Base-by-base conservation (phyloP, 208 protist genomes). In the Leishmania lainsoni region DNA sequence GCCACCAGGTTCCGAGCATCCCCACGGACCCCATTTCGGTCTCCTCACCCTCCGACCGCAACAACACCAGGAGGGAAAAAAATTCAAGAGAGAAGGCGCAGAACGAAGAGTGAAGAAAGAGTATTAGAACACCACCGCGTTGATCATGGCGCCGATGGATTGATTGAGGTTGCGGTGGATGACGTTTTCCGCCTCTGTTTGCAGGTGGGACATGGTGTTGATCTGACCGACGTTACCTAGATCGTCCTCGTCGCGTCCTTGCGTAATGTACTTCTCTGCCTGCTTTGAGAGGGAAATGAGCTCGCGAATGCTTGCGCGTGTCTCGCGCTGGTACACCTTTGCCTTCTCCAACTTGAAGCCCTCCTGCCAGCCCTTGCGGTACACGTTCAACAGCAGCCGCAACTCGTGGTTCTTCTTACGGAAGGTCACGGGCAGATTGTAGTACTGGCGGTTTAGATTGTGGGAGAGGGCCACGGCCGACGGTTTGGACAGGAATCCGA, bases 351-450 rank as follows among this genome's bases (percentile, higher is more conserved):
- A 82, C 58, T 92, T 92, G 48, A 99, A 94, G 51, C 99, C 99
- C 83, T 99, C 98, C 70, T 98, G 98, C 99, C 99, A 99, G 51
- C 97, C 95, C 81, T 99, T 99, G 88, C 99, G 99, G 91, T 99
- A 98, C 66, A 99, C 94, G 82, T 99, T 99, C 76, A 99, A 89
- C 61, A 99, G 91, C 97, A 99, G 99, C 85, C 99, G 94, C 85
- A 99, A 90, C 86, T 99, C 99, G 63, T 99, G 96, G 83, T 99
- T 99, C 85, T 99, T 99, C 93, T 99, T 99, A 45, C 99, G 92
- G 88, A 99, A 99, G 20, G 95, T 98, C 81, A 99, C 99, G 17
- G 98, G 92, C 80, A 99, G 98, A n/a, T 94, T 99, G 86, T 99
- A 99, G 92, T 99, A 99, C 85, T 99, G 96, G 8, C 98, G 89